Evolutionary conservation across 106 monocot species (phyloP), one percentile per base, ranked within the genome.

Genomic region (Agapanthus africanus): DNA sequence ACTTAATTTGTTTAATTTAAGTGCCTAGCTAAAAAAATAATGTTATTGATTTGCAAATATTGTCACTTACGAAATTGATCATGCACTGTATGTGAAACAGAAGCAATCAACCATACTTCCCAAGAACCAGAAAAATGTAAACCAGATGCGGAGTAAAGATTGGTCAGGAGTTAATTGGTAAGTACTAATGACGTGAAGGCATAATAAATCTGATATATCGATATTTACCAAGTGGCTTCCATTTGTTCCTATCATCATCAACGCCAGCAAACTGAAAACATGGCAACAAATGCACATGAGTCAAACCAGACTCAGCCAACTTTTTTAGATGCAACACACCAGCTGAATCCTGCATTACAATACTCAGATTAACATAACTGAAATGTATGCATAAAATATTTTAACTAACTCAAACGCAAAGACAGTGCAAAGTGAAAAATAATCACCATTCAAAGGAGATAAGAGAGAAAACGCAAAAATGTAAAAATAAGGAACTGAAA

Each of bases 251-350:
- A 41, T 77, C 79, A 82, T 93, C 93, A 76, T 89, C 86, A 66
- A 93, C 93, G 73, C 89, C 81, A 70, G 79, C 84, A 76, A 93
- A 93, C 60, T 93, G 89, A 76, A 82, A 93, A 63, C 84, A 79
- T 59, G 93, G 93, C 49, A 93, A 66, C 27, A 93, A 77, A 90
- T 93, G 93, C 66, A 93, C 79, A 78, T 93, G 93, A 66, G 84
- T 87, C 68, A 93, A 59, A 72, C 93, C 93, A 74, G 89, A 83
- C 61, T 80, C 41, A 71, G 70, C 65, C 59, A 93, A 49, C 56
- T 84, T 87, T 74, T 75, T 83, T 42, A 93, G 59, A 44, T 93
- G 93, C n/a, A 1, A 33, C 42, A 80, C 51, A 47, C 93, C 89
- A 74, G 77, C 69, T 63, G 93, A 93, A 80, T 93, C 84, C 93